phyloP scores from a whole-genome alignment of 139 green algal species.

The Chlamydomonas sphaeroides region DNA sequence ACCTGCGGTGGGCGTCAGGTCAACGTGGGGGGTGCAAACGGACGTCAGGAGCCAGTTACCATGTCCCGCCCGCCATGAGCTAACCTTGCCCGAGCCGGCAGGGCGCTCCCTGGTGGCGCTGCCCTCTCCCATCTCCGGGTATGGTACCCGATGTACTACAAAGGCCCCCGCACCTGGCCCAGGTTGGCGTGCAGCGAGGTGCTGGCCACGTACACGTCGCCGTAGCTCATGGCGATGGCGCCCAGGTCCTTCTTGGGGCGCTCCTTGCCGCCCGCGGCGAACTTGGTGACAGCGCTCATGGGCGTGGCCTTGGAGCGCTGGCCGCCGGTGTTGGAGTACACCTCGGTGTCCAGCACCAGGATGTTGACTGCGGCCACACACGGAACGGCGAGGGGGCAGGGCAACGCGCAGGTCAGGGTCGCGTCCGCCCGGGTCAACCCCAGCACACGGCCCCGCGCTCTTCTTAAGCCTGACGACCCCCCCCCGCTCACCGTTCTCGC shows the following conservation, averaged over 20 bases:
- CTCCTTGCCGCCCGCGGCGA: slow-evolving; percentile 64
- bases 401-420: no score
- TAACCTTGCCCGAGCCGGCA: no score
- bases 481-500: background rate
- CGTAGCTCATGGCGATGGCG: slow-evolving; percentile 57
- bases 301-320: slow-evolving; percentile 71
- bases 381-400: background rate
- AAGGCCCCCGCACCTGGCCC: slow-evolving; percentile 61
- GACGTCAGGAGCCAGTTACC: no score
- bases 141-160: no score
- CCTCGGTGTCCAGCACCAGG: slow-evolving; percentile 71
- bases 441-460: no score
- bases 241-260: slow-evolving; percentile 67
- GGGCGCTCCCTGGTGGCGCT: no score
- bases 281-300: slow-evolving; percentile 66
- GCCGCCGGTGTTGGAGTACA: slow-evolving; percentile 73
- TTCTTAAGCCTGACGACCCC: no score
- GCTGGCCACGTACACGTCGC: slow-evolving; percentile 65
- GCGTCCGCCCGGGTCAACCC: no score
- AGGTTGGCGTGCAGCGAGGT: slow-evolving; percentile 67
- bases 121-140: no score
- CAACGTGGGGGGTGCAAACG: no score
- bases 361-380: slow-evolving; percentile 67
- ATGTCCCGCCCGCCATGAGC: no score
- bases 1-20: no score